A percentile compares a stretch with the other conserved stretches of the same genome.
Conservation (phyloP, 2,329 filamentous ascomycete species). For the Fusarium sp. region DNA sequence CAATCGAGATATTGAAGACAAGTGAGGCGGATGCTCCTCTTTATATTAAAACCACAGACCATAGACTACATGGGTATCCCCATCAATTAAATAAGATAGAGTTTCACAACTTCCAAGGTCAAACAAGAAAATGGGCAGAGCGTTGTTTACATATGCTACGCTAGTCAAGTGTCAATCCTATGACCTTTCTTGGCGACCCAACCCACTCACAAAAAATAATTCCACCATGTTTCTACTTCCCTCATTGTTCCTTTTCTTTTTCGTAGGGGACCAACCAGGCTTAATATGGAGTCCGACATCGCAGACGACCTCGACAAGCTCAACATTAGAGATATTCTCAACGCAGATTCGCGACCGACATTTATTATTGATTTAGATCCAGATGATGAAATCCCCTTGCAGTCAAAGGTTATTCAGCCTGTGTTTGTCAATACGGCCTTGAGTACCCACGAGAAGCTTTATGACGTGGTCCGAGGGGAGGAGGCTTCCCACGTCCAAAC, state of each 20-base stretch:
- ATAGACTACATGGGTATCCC: neutral
- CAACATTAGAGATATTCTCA: slow-evolving; percentile 60
- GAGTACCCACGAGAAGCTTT: slow-evolving; percentile 49
- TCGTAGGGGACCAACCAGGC: neutral
- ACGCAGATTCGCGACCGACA: slow-evolving; percentile 54
- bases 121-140: neutral
- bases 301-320: slow-evolving; percentile 44
- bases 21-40: neutral
- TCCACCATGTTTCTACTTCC: neutral
- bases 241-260: neutral
- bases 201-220: slow-evolving; percentile 9
- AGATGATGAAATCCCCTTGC: slow-evolving; percentile 42
- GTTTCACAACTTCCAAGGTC: slow-evolving; percentile 4
- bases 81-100: neutral
- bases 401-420: slow-evolving; percentile 44
- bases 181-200: slow-evolving; percentile 10
- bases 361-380: slow-evolving; percentile 55
- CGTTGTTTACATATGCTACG: neutral
- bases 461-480: slow-evolving; percentile 46
- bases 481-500: neutral
- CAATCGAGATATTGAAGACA: neutral
- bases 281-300: slow-evolving; percentile 28
- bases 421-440: slow-evolving; percentile 54
- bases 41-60: neutral
- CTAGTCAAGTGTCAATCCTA: slow-evolving; percentile 12